Evolutionary conservation across 257 asterid species (phyloP).

Genomic region (Marsdenia floribunda): DNA sequence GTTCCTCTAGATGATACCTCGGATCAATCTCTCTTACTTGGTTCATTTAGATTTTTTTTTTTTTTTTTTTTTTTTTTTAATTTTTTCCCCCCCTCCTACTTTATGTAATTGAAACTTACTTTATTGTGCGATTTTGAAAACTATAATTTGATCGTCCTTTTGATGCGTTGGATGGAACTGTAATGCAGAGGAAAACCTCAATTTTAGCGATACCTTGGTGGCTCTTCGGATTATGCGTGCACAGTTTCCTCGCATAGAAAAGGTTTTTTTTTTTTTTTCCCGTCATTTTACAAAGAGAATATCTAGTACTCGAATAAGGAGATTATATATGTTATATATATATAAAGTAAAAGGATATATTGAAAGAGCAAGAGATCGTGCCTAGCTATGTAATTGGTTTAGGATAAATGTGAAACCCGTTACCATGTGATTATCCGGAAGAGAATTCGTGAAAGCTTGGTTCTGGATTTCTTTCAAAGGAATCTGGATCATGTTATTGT

Average conservation of each 20-base stretch:
- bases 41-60: conserved; percentile 16
- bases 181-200: conserved; percentile 56
- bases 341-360: background rate
- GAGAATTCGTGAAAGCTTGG: background rate
- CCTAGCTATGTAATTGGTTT: background rate
- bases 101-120: background rate
- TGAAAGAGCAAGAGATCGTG: background rate
- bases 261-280: conserved; percentile 29
- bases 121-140: background rate
- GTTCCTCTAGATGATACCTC: conserved; percentile 21
- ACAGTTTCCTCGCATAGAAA: conserved; percentile 72
- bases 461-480: background rate
- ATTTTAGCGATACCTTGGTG: conserved; percentile 70
- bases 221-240: conserved; percentile 95
- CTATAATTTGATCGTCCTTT: background rate
- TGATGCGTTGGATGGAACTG: too few relatives aligned
- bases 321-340: background rate
- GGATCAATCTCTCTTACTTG: conserved; percentile 35
- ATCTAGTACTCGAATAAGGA: background rate
- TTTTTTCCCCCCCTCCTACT: background rate
- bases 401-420: background rate
- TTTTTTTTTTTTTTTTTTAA: background rate
- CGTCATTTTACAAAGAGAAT: background rate
- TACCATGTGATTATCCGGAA: background rate
- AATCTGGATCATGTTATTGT: background rate